Percentiles rank a stretch among this genome's conserved stretches.
Conservation (phyloP, 331 rosid genomes). For the Arachis monticola region DNA sequence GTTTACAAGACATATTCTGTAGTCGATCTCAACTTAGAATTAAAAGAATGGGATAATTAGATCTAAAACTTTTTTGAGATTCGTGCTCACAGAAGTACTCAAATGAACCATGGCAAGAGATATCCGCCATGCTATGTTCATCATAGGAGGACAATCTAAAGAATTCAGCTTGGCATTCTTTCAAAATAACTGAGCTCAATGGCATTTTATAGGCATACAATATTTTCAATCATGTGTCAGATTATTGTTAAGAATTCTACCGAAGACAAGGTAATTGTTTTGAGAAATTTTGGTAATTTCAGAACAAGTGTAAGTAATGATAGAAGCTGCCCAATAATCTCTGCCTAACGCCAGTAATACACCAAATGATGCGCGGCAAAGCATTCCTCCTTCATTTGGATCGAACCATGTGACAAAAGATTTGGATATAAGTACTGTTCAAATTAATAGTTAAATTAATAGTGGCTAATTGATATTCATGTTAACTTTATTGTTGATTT, state of each 20-base stretch:
- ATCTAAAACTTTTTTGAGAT: constrained; percentile 43
- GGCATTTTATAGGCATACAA: constrained; percentile 38
- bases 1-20: constrained; percentile 34
- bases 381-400: too few relatives aligned
- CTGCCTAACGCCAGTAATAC: too few relatives aligned
- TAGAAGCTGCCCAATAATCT: too few relatives aligned
- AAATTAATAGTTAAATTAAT: too few relatives aligned
- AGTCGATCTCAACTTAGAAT: constrained; percentile 42
- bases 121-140: constrained; percentile 45
- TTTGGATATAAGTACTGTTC: too few relatives aligned
- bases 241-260: background rate
- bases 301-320: constrained; percentile 10
- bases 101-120: constrained; percentile 31
- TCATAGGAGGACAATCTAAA: constrained; percentile 45
- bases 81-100: constrained; percentile 40
- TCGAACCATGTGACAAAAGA: too few relatives aligned
- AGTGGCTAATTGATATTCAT: too few relatives aligned
- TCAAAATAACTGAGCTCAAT: constrained; percentile 35
- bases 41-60: constrained; percentile 51
- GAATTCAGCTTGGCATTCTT: constrained; percentile 52
- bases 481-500: too few relatives aligned
- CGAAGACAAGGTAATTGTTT: constrained; percentile 1
- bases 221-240: too few relatives aligned
- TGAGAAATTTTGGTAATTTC: constrained; percentile 25
- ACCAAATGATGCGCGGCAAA: too few relatives aligned